Evolutionary conservation across 176 grass and related monocot species (phyloP), one percentile per base, ranked within the genome.

Genomic region (Oryza nivara): DNA sequence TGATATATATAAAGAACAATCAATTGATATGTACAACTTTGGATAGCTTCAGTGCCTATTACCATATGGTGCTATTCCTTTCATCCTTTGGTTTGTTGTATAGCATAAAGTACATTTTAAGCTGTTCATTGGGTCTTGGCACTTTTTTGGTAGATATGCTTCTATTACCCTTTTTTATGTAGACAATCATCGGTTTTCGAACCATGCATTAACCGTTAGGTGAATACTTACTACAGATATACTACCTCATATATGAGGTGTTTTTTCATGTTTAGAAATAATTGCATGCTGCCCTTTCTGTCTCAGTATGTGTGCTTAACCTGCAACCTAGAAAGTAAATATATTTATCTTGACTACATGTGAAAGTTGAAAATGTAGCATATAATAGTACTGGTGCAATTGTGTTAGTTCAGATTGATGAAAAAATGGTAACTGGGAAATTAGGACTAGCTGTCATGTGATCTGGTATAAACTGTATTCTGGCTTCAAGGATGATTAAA

Each of bases 381-480:
- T 41, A 35, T 1, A 70, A 71, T 81, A 38, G n/a, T 12, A 6
- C 43, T 70, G 14, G 6, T 80, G 34, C 41, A 41, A 17, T 30
- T 28, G n/a, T 69, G 22, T 9, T 9, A 44, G 13, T 44, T 34
- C 8, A 23, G 22, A 46, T 79, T 72, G 47, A 81, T 85, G 12
- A 48, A 64, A 71, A 80, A 61, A 1, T 20, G 26, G 2, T 81
- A 44, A 75, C 17, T 68, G 35, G 38, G 16, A 67, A 22, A 20
- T 72, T 48, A 75, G 74, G 32, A 68, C 13, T 65, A 64, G 63
- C 26, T 38, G 3, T 81, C 40, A 67, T 48, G 43, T 80, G 64
- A 69, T 10, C 19, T 82, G 9, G 4, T 70, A 6, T 76, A 12
- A 70, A 63, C 46, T 76, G 19, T 56, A 45, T 45, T 72, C 25